A percentile compares a stretch with the other conserved stretches of the same genome.
Evolutionary conservation across 495 filamentous ascomycete genomes (phyloP).

Genomic region (Aspergillus hancockii): DNA sequence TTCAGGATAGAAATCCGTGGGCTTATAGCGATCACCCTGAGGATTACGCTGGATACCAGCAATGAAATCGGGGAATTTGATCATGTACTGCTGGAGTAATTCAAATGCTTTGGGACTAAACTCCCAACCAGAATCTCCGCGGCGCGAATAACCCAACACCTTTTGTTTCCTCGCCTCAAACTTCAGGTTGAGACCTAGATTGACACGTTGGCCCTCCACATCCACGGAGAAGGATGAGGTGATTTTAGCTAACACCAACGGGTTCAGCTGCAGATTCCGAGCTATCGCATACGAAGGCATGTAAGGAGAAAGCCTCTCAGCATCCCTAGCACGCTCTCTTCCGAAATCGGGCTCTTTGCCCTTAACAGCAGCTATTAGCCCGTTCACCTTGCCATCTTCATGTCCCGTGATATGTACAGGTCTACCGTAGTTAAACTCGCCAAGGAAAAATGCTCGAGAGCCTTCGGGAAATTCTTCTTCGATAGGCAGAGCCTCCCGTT

Average conservation of each 20-base stretch:
- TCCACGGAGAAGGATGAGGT: constrained; percentile 88
- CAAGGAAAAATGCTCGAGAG: constrained; percentile 89
- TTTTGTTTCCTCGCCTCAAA: constrained; percentile 95
- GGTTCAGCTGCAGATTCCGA: constrained; percentile 75
- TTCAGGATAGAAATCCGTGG: constrained; percentile 83
- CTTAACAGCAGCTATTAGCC: constrained; percentile 69
- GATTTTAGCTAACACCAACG: constrained; percentile 89
- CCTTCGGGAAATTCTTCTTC: constrained; percentile 88
- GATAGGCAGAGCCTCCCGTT: constrained; percentile 79
- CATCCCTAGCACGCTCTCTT: constrained; percentile 62
- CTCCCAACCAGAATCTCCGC: constrained; percentile 85
- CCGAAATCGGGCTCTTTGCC: constrained; percentile 81
- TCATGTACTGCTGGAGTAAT: constrained; percentile 85
- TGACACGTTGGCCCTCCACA: constrained; percentile 74
- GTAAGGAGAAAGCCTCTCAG: constrained; percentile 71
- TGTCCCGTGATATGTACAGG: constrained; percentile 83
- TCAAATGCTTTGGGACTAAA: constrained; percentile 83
- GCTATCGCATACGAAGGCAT: constrained; percentile 85
- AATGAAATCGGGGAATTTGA: constrained; percentile 92
- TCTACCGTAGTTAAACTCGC: constrained; percentile 89
- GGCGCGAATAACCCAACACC: constrained; percentile 92
- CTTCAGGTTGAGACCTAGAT: constrained; percentile 93
- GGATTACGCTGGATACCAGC: constrained; percentile 78
- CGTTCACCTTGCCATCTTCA: constrained; percentile 68
- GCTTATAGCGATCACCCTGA: constrained; percentile 69